Evolutionary conservation across 2,329 filamentous ascomycete genomes (phyloP).

Genomic region (Botrytis deweyae): DNA sequence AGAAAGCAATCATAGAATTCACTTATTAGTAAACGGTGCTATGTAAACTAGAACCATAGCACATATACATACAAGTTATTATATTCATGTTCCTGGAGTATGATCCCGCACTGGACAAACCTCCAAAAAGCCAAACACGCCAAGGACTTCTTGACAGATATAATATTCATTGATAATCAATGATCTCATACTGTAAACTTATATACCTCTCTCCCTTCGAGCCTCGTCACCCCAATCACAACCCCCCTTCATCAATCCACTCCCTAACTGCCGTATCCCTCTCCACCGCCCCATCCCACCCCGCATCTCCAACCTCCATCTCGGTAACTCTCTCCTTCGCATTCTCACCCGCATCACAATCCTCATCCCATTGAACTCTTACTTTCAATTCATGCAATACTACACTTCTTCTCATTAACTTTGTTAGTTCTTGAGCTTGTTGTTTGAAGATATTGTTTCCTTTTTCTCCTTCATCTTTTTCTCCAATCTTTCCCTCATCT

Average conservation of each 20-base stretch:
- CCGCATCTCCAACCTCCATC: constrained; percentile 41
- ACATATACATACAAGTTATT: not conserved
- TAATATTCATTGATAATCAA: not conserved
- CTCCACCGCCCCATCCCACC: constrained; percentile 24
- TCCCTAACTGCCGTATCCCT: constrained; percentile 9
- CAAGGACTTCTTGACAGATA: not conserved
- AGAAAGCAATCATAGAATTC: not conserved
- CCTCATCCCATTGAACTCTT: constrained; percentile 2
- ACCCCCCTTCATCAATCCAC: constrained; percentile 13
- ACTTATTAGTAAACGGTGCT: not conserved
- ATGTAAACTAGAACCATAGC: not conserved
- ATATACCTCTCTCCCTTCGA: not conserved
- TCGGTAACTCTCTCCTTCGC: constrained; percentile 29
- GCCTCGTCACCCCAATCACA: not conserved
- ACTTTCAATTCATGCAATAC: constrained; percentile 26
- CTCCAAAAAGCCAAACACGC: not conserved
- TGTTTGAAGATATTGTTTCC: not conserved
- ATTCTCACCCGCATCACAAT: constrained; percentile 27
- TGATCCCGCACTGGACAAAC: not conserved
- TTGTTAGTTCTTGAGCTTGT: constrained; percentile 33
- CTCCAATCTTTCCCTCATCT: not conserved
- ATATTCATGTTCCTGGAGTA: not conserved
- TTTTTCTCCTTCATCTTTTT: not conserved
- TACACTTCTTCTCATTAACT: constrained; percentile 35
- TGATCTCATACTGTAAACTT: not conserved